Base-by-base conservation (phyloP, 805 yeast species). In the Saturnispora bothae region DNA sequence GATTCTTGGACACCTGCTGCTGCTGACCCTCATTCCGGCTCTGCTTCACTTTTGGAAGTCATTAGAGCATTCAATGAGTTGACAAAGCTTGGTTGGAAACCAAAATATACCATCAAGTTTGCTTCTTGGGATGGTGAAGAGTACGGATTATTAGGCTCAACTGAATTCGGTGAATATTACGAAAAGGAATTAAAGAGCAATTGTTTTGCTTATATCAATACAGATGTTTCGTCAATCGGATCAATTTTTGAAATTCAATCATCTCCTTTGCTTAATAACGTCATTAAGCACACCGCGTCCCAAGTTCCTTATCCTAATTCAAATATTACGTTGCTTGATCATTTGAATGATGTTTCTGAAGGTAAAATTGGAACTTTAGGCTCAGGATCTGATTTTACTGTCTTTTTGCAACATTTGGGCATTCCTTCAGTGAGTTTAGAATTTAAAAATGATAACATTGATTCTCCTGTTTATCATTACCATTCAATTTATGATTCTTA, bases 101-200 rank as follows among this genome's bases (percentile, higher is more conserved):
- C 94, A 9, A 54, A 71, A 36, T 64, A 92, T 49, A 73, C 86
- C 0, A 76, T 84, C 18, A 65, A 73, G 38, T 63, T 84, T 33
- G 78, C 79, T 0, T 75, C 83, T 21, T 84, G 86, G 86, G 94
- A 84, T 57, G 94, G 83, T 26, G 86, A 77, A 46, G 84, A 78
- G 50, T 71, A 71, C 44, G 89, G 82, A 0, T 60, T 76, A 39
- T 46, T 83, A 22, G 95, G 95, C 1, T 75, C 86, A 0, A 78
- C 92, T 0, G 92, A 83, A 49, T 81, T 68, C 61, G 85, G 78
- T 5, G 89, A 82, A 53, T 74, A 73, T 39, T 63, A 71, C 39
- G 67, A 66, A 2, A 51, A 61, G 19, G 50, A 50, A 22, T 55
- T 82, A 26, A 61, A 65, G 33, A 64, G 61, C 28, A 65, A 68